A percentile compares a stretch with the other conserved stretches of the same genome.
These are phyloP conservation scores for Xylaria sp. DNA, from an alignment of 2,329 filamentous ascomycete genomes.

Conservation along the genomic window DNA sequence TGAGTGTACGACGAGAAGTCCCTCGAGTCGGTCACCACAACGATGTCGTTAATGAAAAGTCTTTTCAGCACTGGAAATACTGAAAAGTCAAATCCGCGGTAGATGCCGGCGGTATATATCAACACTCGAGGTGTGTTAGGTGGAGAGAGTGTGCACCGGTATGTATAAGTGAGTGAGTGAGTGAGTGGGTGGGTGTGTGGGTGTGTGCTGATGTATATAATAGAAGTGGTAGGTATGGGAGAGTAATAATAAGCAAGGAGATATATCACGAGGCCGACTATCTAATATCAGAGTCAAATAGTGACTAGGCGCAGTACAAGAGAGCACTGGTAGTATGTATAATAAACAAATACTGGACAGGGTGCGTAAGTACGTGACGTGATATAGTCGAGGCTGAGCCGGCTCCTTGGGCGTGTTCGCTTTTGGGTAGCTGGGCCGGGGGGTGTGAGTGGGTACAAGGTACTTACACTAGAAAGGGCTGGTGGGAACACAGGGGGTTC, in stretches of 20 bases:
- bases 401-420: conserved; percentile 33
- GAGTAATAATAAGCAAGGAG: conserved; percentile 34
- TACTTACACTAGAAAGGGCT: conserved; percentile 31
- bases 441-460: conserved; percentile 28
- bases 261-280: conserved; percentile 50
- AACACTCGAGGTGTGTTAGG: conserved; percentile 34
- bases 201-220: conserved; percentile 31
- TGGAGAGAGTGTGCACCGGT: conserved; percentile 33
- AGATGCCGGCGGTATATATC: conserved; percentile 43
- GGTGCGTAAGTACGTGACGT: conserved; percentile 48
- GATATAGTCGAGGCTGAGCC: conserved; percentile 50
- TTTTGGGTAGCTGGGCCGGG: conserved; percentile 28
- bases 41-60: conserved; percentile 10
- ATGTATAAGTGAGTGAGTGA: conserved; percentile 4
- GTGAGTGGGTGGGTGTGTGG: conserved; percentile 36
- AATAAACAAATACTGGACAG: conserved; percentile 24
- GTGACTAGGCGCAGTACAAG: conserved; percentile 41
- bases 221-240: conserved; percentile 27
- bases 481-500: conserved; percentile 34
- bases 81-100: conserved; percentile 42
- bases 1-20: conserved; percentile 34
- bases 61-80: not conserved
- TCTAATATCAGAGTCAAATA: conserved; percentile 45
- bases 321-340: conserved; percentile 27
- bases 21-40: conserved; percentile 16